Percentiles rank a stretch among this genome's conserved stretches.
Conservation (phyloP, 2,329 filamentous ascomycete species). For the Daldinia sp. region DNA sequence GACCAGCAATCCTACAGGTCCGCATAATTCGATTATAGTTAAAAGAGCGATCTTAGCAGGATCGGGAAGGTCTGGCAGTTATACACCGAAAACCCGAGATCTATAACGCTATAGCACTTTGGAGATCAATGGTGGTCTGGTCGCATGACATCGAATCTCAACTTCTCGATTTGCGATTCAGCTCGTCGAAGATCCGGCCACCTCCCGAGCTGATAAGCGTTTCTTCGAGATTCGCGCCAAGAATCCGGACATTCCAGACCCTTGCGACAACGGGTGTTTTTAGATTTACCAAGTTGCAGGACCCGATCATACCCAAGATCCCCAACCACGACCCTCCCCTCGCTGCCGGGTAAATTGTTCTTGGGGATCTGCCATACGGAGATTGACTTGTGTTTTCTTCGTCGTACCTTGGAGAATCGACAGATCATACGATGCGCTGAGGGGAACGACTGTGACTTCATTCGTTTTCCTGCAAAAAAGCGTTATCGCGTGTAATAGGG, state of each 20-base stretch:
- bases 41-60: slow-evolving; percentile 17
- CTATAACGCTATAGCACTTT: slow-evolving; percentile 6
- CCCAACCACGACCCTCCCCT: slow-evolving; percentile 12
- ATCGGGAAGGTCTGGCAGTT: slow-evolving; percentile 32
- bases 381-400: not conserved
- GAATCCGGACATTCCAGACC: slow-evolving; percentile 28
- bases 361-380: slow-evolving; percentile 16
- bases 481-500: slow-evolving; percentile 8
- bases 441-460: not conserved
- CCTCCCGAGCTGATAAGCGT: slow-evolving; percentile 28
- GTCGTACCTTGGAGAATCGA: slow-evolving; percentile 7
- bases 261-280: slow-evolving; percentile 26
- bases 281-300: slow-evolving; percentile 26
- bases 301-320: slow-evolving; percentile 24
- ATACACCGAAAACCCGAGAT: slow-evolving; percentile 12
- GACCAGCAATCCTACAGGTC: slow-evolving; percentile 20
- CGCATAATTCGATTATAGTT: slow-evolving; percentile 18
- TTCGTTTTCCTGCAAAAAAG: slow-evolving; percentile 15
- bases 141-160: slow-evolving; percentile 17
- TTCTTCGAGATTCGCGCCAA: slow-evolving; percentile 30
- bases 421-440: slow-evolving; percentile 6
- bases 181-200: slow-evolving; percentile 30
- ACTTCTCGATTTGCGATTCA: slow-evolving; percentile 30
- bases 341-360: slow-evolving; percentile 29
- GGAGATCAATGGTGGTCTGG: slow-evolving; percentile 5